Percentiles rank a stretch among this genome's conserved stretches.
Conservation (phyloP, 2,329 filamentous ascomycete species). For the Trichoderma brevicompactum region DNA sequence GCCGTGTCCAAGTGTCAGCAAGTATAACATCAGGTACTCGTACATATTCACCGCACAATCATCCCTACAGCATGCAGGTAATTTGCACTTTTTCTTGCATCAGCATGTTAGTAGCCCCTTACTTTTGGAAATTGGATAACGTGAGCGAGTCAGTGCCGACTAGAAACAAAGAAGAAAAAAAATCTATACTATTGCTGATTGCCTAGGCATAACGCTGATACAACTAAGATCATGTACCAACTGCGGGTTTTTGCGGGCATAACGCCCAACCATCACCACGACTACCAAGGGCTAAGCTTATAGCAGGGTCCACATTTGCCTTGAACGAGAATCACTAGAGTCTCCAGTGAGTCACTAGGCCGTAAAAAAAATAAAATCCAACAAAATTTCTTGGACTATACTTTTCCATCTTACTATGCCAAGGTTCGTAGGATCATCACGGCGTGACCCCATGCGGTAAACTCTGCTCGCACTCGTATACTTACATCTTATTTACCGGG, state of each 20-base stretch:
- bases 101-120: neutral
- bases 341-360: constrained; percentile 22
- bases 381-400: neutral
- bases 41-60: neutral
- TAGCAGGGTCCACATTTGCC: constrained; percentile 3
- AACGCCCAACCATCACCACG: neutral
- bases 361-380: neutral
- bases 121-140: neutral
- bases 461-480: too few species aligned
- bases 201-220: too few species aligned
- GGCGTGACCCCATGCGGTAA: neutral
- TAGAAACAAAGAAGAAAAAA: too few species aligned
- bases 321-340: neutral
- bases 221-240: too few species aligned
- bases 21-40: neutral
- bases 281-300: constrained; percentile 9
- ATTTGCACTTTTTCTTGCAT: neutral
- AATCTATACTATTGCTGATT: too few species aligned
- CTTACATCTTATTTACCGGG: too few species aligned
- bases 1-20: neutral
- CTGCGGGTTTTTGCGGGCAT: neutral
- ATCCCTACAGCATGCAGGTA: neutral
- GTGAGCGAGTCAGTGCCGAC: neutral
- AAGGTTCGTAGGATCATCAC: neutral
- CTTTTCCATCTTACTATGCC: neutral